Evolutionary conservation across 805 yeast species (phyloP).

Genomic region (Kluyveromyces nonfermentans): DNA sequence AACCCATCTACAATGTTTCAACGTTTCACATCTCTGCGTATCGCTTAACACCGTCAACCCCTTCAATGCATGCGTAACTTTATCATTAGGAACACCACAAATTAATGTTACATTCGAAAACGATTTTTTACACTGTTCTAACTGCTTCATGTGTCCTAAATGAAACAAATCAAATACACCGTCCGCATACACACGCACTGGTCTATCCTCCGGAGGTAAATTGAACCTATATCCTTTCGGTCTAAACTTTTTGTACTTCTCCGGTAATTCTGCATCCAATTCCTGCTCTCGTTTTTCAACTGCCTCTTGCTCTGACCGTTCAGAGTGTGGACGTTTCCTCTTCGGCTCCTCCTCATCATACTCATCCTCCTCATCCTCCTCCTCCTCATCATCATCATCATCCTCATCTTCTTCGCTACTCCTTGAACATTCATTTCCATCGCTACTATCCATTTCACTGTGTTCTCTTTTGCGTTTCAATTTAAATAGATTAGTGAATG

Average conservation of each 20-base stretch:
- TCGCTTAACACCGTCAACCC: conserved; percentile 90
- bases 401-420: conserved; percentile 22
- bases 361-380: conserved; percentile 6
- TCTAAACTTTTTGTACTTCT: conserved; percentile 62
- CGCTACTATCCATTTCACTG: conserved; percentile 12
- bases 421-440: conserved; percentile 27
- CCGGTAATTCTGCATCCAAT: conserved; percentile 58
- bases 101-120: conserved; percentile 77
- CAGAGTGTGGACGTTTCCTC: conserved; percentile 14
- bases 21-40: conserved; percentile 80
- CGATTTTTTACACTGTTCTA: conserved; percentile 93
- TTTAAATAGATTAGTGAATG: conserved; percentile 28
- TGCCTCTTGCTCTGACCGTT: conserved; percentile 13
- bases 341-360: conserved; percentile 1
- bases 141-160: conserved; percentile 94
- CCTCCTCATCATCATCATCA: conserved; percentile 4
- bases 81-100: conserved; percentile 87
- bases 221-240: conserved; percentile 74
- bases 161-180: conserved; percentile 97
- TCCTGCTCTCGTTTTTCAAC: conserved; percentile 42
- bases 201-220: conserved; percentile 75
- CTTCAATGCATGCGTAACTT: conserved; percentile 82
- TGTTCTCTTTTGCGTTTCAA: conserved; percentile 18
- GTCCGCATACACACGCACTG: conserved; percentile 93
- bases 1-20: conserved; percentile 92